These are phyloP conservation scores for Brassica nigra DNA, from an alignment of 345 rosid genomes.

Conservation along the genomic window DNA sequence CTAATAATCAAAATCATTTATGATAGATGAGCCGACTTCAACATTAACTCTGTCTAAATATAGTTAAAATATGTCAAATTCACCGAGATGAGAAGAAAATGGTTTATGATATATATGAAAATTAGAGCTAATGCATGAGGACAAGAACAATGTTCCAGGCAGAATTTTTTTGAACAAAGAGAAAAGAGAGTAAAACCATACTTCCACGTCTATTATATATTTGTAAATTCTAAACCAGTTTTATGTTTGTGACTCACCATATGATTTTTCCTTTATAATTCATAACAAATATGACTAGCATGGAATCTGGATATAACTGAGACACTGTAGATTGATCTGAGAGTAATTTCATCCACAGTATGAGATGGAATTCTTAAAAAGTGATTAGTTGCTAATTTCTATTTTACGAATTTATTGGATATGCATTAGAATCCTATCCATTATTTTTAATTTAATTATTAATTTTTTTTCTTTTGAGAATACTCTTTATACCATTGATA, in stretches of 20 bases:
- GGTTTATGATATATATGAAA: constrained; percentile 23
- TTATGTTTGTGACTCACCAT: constrained; percentile 49
- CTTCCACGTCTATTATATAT: constrained; percentile 24
- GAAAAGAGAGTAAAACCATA: not conserved
- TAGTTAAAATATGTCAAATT: constrained; percentile 25
- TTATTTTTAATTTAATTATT: too few species aligned
- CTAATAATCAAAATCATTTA: not conserved
- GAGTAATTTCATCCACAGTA: too few species aligned
- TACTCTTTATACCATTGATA: too few species aligned
- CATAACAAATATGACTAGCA: not conserved
- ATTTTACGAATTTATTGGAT: too few species aligned
- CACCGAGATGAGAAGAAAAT: constrained; percentile 27
- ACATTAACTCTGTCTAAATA: not conserved
- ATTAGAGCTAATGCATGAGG: constrained; percentile 24
- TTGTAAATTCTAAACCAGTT: constrained; percentile 19
- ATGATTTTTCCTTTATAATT: constrained; percentile 48
- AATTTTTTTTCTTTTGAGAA: too few species aligned
- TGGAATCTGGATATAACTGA: too few species aligned
- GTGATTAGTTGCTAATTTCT: too few species aligned
- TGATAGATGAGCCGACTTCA: not conserved
- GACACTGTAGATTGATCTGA: too few species aligned
- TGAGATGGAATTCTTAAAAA: too few species aligned
- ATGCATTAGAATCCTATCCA: too few species aligned
- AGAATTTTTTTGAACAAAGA: not conserved
- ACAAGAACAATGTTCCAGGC: constrained; percentile 23